A percentile compares a stretch with the other conserved stretches of the same genome.
These are phyloP conservation scores for Emergomyces pasteurianus DNA, from an alignment of 2,329 filamentous ascomycete species.

Conservation along the genomic window DNA sequence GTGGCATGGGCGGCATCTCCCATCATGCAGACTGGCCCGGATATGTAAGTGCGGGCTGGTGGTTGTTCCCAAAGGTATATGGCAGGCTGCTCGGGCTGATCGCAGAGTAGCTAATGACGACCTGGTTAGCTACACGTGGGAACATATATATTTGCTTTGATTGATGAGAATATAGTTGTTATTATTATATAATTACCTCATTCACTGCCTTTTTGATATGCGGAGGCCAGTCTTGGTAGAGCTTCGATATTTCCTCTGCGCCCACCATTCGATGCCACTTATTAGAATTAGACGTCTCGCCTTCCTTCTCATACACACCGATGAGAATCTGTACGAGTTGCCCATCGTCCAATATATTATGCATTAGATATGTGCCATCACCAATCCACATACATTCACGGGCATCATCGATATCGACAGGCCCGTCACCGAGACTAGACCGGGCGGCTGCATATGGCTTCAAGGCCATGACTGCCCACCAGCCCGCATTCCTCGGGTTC, in stretches of 20 bases:
- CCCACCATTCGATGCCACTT: background rate
- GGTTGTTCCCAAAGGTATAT: background rate
- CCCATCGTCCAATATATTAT: background rate
- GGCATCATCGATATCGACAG: background rate
- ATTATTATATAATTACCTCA: too few relatives aligned
- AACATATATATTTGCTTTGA: too few relatives aligned
- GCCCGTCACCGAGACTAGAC: background rate
- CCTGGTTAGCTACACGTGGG: background rate
- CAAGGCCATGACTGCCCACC: background rate
- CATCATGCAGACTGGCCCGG: constrained; percentile 20
- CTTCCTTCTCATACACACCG: background rate
- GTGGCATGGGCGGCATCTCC: constrained; percentile 31
- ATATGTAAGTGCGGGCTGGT: constrained; percentile 22
- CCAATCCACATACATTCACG: background rate
- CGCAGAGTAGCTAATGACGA: background rate
- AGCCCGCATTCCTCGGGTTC: background rate
- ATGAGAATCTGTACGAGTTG: background rate
- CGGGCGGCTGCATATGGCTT: background rate
- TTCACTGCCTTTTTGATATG: background rate
- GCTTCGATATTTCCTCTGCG: background rate
- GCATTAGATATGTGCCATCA: background rate
- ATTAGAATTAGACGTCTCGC: background rate
- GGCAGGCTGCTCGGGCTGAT: background rate
- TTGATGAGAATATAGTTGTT: too few relatives aligned
- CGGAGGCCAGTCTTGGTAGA: background rate